Percentiles rank a stretch among this genome's conserved stretches.
Conservation (phyloP, 2,329 filamentous ascomycete species). For the Magnaporthiopsis rhizophila region DNA sequence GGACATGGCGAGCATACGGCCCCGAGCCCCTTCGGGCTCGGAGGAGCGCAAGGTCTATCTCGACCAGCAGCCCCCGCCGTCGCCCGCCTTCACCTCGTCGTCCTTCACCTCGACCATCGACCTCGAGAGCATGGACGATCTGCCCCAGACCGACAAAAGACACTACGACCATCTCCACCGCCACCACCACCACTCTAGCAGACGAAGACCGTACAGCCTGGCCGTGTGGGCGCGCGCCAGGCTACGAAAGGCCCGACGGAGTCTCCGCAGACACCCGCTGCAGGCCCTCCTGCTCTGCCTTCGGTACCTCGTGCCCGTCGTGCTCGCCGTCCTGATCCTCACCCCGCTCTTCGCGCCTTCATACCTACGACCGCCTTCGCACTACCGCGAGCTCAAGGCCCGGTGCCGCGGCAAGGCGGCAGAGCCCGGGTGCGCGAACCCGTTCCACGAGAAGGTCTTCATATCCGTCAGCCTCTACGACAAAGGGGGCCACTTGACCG, state of each 20-base stretch:
- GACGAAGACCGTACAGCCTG: neutral
- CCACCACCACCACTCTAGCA: neutral
- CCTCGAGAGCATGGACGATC: constrained; percentile 7
- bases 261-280: neutral
- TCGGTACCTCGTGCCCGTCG: constrained; percentile 35
- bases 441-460: constrained; percentile 56
- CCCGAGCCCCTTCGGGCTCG: constrained; percentile 1
- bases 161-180: neutral
- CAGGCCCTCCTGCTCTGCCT: constrained; percentile 1
- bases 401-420: constrained; percentile 21
- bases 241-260: constrained; percentile 5
- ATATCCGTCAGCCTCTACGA: constrained; percentile 67
- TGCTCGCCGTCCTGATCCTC: constrained; percentile 32
- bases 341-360: constrained; percentile 31
- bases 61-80: constrained; percentile 5
- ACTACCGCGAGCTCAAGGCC: constrained; percentile 26
- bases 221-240: constrained; percentile 4
- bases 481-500: constrained; percentile 47
- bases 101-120: constrained; percentile 2
- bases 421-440: constrained; percentile 28
- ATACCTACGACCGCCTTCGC: constrained; percentile 30
- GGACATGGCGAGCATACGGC: constrained; percentile 3
- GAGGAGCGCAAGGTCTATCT: constrained; percentile 6
- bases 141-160: neutral
- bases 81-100: constrained; percentile 1